Percentiles rank a stretch among this genome's conserved stretches.
phyloP scores from a whole-genome alignment of 2,329 filamentous ascomycete species.

The Chaetomiaceae sp. region DNA sequence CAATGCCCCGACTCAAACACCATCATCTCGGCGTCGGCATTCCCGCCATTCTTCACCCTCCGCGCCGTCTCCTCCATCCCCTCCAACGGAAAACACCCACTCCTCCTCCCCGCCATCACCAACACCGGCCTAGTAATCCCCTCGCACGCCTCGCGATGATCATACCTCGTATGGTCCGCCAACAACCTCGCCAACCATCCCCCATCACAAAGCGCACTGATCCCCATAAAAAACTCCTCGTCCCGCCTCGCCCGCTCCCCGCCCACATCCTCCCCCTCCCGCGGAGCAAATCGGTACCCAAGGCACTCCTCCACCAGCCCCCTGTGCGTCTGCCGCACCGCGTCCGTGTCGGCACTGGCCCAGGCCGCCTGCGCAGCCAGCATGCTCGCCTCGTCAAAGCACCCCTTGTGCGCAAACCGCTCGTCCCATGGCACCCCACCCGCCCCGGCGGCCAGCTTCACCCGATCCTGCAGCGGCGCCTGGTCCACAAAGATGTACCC shows the following conservation, averaged over 20 bases:
- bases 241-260: slow-evolving; percentile 28
- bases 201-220: slow-evolving; percentile 35
- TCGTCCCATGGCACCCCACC: slow-evolving; percentile 32
- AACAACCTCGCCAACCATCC: slow-evolving; percentile 37
- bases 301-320: slow-evolving; percentile 35
- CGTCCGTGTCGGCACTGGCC: no score
- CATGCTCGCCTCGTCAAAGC: slow-evolving; percentile 38
- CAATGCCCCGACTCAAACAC: slow-evolving; percentile 38
- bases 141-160: slow-evolving; percentile 40
- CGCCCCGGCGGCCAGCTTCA: slow-evolving; percentile 23
- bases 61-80: slow-evolving; percentile 37
- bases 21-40: slow-evolving; percentile 27
- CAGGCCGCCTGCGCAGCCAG: slow-evolving; percentile 31
- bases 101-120: slow-evolving; percentile 36
- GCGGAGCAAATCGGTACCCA: slow-evolving; percentile 33
- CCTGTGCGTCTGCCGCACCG: slow-evolving; percentile 29
- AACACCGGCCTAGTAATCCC: slow-evolving; percentile 32
- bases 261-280: slow-evolving; percentile 25
- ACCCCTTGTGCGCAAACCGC: slow-evolving; percentile 32
- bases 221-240: slow-evolving; percentile 35
- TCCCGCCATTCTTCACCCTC: slow-evolving; percentile 26
- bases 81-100: slow-evolving; percentile 38
- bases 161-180: slow-evolving; percentile 39
- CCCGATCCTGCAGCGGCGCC: slow-evolving; percentile 39
- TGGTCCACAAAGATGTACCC: slow-evolving; percentile 40